These are phyloP conservation scores for Ulvella scutata DNA, from an alignment of 139 green algal species.

Conservation along the genomic window DNA sequence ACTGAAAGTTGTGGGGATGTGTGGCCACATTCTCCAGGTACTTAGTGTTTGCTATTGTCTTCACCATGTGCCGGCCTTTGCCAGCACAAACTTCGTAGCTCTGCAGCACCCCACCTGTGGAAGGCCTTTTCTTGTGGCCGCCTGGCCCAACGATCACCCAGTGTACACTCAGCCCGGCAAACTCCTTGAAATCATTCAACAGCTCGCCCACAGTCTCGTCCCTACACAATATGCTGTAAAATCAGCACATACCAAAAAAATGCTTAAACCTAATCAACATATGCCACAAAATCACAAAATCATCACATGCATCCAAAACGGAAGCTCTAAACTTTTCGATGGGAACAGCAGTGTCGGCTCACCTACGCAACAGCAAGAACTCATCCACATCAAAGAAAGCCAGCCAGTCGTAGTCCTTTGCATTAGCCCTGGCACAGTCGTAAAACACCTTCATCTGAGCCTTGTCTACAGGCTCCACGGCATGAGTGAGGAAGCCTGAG, in stretches of 20 bases:
- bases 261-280: too few species aligned
- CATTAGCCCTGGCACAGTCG: background rate
- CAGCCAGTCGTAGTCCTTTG: background rate
- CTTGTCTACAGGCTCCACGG: background rate
- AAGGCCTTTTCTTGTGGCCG: background rate
- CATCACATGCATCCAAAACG: too few species aligned
- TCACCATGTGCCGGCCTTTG: background rate
- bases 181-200: background rate
- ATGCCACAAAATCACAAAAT: too few species aligned
- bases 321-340: too few species aligned
- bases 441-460: background rate
- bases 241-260: too few species aligned
- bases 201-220: background rate
- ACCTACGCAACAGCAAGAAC: background rate
- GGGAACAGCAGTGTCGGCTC: too few species aligned
- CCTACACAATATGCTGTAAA: background rate
- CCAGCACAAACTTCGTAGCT: background rate
- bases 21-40: background rate
- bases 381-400: background rate
- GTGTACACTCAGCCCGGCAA: background rate
- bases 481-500: background rate
- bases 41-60: background rate
- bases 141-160: background rate
- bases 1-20: conserved; percentile 1
- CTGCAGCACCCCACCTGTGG: background rate